Conservation (phyloP, 176 grass and related monocot genomes). For the Elymus sibiricus region DNA sequence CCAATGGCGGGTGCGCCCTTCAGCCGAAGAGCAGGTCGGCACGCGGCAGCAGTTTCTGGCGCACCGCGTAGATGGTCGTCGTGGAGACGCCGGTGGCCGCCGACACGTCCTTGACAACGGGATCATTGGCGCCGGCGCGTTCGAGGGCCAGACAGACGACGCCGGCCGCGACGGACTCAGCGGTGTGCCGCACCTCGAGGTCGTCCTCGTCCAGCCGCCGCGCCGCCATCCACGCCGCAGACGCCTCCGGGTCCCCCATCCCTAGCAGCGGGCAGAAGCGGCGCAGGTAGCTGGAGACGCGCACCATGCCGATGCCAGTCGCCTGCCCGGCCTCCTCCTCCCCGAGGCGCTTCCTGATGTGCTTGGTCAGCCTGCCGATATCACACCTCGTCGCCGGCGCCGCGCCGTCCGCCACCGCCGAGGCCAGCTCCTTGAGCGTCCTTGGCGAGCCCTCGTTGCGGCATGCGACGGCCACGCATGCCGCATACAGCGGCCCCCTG, state of each 20-base stretch:
- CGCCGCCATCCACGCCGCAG: not conserved
- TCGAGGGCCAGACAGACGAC: conserved; percentile 24
- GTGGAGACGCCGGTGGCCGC: conserved; percentile 24
- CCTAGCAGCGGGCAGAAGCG: conserved; percentile 25
- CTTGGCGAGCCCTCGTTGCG: conserved; percentile 34
- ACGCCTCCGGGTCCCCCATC: conserved; percentile 9
- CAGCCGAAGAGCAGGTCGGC: not conserved
- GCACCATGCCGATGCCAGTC: conserved; percentile 7
- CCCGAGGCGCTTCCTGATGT: conserved; percentile 36
- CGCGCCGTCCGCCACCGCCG: not conserved
- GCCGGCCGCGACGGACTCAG: conserved; percentile 8
- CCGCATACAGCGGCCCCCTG: conserved; percentile 22
- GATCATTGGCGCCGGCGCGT: not conserved
- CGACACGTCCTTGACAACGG: conserved; percentile 3
- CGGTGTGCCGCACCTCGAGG: conserved; percentile 34
- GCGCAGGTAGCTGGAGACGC: conserved; percentile 7
- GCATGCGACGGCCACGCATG: conserved; percentile 41
- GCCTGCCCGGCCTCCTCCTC: conserved; percentile 1
- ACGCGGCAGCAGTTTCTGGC: not conserved
- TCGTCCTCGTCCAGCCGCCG: not conserved
- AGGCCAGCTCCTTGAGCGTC: conserved; percentile 29
- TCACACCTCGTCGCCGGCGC: not conserved
- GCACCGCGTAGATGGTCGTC: conserved; percentile 1
- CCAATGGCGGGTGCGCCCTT: not conserved
- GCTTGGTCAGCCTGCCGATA: not conserved